A percentile compares a stretch with the other conserved stretches of the same genome.
Conservation (phyloP, 2,329 filamentous ascomycete genomes). For the Fusarium buxicola region DNA sequence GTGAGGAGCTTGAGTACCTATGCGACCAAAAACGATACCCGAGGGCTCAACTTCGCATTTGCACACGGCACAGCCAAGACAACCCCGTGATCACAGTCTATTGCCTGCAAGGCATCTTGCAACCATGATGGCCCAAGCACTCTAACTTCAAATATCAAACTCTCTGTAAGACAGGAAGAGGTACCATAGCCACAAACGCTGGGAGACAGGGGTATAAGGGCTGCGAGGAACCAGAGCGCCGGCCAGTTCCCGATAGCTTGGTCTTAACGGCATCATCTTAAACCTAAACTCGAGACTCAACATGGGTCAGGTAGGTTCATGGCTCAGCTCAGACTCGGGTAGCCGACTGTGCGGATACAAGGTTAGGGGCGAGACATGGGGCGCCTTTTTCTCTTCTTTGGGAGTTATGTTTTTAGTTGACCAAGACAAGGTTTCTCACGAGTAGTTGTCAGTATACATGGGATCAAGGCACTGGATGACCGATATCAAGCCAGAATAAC, state of each 20-base stretch:
- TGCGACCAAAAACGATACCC: constrained; percentile 24
- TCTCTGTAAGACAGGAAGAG: background rate
- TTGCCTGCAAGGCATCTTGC: background rate
- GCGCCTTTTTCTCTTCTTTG: background rate
- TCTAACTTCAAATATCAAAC: background rate
- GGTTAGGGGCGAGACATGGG: constrained; percentile 13
- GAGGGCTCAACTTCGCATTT: background rate
- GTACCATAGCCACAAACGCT: background rate
- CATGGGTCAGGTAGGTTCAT: constrained; percentile 13
- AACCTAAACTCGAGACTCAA: constrained; percentile 8
- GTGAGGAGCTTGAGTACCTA: constrained; percentile 39
- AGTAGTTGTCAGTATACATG: background rate
- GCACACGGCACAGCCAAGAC: background rate
- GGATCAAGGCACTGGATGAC: background rate
- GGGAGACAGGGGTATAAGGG: background rate
- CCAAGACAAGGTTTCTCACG: constrained; percentile 5
- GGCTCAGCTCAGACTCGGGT: constrained; percentile 15
- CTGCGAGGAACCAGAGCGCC: background rate
- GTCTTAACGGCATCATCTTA: constrained; percentile 5
- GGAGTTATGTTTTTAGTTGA: constrained; percentile 12
- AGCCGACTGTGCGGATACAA: constrained; percentile 5
- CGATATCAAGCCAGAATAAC: constrained; percentile 7
- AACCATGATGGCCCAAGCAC: background rate
- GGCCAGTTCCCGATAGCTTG: background rate
- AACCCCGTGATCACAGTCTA: constrained; percentile 4